Evolutionary conservation across 2,329 filamentous ascomycete species (phyloP), one percentile per base, ranked within the genome.

Genomic region (Pestalotiopsis sp.): DNA sequence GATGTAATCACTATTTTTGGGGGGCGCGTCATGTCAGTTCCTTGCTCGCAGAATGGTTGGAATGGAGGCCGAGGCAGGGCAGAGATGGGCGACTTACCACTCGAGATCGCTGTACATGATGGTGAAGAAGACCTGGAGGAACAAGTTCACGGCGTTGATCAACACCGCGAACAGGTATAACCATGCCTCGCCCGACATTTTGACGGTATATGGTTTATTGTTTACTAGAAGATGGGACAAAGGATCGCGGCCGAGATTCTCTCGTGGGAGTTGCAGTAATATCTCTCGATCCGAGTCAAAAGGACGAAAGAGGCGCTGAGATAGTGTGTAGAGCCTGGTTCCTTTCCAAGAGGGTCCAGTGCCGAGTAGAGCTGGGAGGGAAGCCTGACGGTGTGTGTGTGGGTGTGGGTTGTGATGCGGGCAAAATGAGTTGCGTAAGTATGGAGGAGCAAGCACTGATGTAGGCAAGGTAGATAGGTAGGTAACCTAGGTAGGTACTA

Each of bases 61-160:
- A 61, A 39, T 17, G 55, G 55, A 65, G 27, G 14, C 27, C 20
- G 23, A n/a, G 31, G 25, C 23, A 69, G 75, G 68, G 63, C 65
- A n/a, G 45, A 69, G 41, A 59, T 57, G 25, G 38, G 27, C 52
- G 58, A 87, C 93, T 79, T 86, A 97, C 95, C 96, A 99, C 92
- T 99, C 96, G 78, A 99, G 85, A 88, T 99, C 96, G 83, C 94
- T 97, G 86, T 98, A 99, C 97, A 99, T 99, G 80, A 99, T 99
- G 69, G 96, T 99, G 87, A 99, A 99, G 89, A 99, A 99, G 77
- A 99, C 96, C 86, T 99, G 97, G 69, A 99, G 89, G 84, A 99
- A 99, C 79, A 99, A 90, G 88, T 99, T 99, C 90, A 99, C 95
- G 86, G 96, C 96, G 87, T 99, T 99, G 87, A 99, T 97, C 81